Evolutionary conservation across 257 asterid species (phyloP).

Genomic region (Apocynum venetum): DNA sequence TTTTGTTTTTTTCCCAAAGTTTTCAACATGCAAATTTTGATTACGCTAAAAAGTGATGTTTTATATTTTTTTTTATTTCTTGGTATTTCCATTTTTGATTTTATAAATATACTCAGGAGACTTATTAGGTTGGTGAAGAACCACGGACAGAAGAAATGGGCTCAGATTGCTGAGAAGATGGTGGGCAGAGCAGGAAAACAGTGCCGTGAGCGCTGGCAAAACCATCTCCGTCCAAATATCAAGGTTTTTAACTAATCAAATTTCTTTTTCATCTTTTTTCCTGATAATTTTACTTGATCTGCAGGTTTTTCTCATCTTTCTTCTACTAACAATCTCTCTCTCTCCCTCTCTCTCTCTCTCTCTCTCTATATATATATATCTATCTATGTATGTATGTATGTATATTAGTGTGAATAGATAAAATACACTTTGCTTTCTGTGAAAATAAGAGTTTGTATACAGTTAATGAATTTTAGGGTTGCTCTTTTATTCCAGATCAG

Average conservation of each 20-base stretch:
- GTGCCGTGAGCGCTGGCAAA: slow-evolving; percentile 81
- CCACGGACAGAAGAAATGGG: slow-evolving; percentile 57
- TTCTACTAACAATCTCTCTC: too few relatives aligned
- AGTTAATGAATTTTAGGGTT: background rate
- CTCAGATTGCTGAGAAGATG: slow-evolving; percentile 52
- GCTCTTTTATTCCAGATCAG: background rate
- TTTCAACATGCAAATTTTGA: background rate
- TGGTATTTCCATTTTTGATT: background rate
- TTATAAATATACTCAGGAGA: slow-evolving; percentile 29
- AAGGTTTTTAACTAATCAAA: slow-evolving; percentile 34
- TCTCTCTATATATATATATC: too few relatives aligned
- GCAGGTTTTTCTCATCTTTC: slow-evolving; percentile 3
- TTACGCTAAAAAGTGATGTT: background rate
- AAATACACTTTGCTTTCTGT: too few relatives aligned
- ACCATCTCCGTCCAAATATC: slow-evolving; percentile 70
- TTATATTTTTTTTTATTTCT: background rate
- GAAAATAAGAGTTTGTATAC: too few relatives aligned
- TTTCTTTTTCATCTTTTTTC: too few relatives aligned
- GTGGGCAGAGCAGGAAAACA: slow-evolving; percentile 77
- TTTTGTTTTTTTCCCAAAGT: background rate
- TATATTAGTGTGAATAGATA: too few relatives aligned
- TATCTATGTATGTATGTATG: too few relatives aligned
- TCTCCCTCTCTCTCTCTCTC: too few relatives aligned
- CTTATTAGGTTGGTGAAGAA: slow-evolving; percentile 41
- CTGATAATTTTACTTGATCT: background rate